These are phyloP conservation scores for Argentina anserina DNA, from an alignment of 306 rosid genomes.

Conservation along the genomic window DNA sequence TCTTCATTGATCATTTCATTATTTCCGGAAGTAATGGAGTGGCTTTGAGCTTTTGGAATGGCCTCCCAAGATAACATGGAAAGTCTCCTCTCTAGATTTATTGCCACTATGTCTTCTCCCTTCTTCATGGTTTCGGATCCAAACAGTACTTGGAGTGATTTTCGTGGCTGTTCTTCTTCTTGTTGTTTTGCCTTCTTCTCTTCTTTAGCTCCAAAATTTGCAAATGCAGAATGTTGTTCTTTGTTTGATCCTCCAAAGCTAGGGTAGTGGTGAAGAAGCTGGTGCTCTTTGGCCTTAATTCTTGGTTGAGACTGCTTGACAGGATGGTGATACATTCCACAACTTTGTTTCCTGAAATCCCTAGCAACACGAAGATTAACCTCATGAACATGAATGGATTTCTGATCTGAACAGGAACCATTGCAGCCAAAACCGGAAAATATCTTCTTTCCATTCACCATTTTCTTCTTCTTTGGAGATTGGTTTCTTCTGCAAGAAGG, in stretches of 20 bases:
- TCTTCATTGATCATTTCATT: slow-evolving; percentile 22
- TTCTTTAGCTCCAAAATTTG: slow-evolving; percentile 17
- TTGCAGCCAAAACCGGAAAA: slow-evolving; percentile 36
- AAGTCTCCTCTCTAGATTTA: slow-evolving; percentile 38
- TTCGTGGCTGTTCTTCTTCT: slow-evolving; percentile 27
- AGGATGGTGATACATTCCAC: slow-evolving; percentile 13
- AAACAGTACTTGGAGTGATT: slow-evolving; percentile 35
- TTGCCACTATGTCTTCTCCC: slow-evolving; percentile 21
- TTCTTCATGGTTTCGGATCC: slow-evolving; percentile 30
- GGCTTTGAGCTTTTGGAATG: slow-evolving; percentile 36
- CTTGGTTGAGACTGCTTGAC: slow-evolving; percentile 11
- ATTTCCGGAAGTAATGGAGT: slow-evolving; percentile 3
- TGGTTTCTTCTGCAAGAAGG: slow-evolving; percentile 21
- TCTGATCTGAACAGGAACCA: slow-evolving; percentile 40
- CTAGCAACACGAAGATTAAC: slow-evolving; percentile 10
- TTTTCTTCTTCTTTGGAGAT: slow-evolving; percentile 24
- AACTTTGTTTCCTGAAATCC: slow-evolving; percentile 6
- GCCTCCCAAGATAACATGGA: slow-evolving; percentile 48
- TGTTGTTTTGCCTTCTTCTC: background rate
- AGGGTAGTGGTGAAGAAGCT: slow-evolving; percentile 1
- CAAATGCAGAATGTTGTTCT: slow-evolving; percentile 20
- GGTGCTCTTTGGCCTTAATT: slow-evolving; percentile 5
- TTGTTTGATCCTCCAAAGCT: slow-evolving; percentile 23
- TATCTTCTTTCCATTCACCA: slow-evolving; percentile 17
- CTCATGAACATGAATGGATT: slow-evolving; percentile 28